Percentiles rank a stretch among this genome's conserved stretches.
phyloP scores from a whole-genome alignment of 2,329 filamentous ascomycete genomes.

The Aureobasidium vineae region DNA sequence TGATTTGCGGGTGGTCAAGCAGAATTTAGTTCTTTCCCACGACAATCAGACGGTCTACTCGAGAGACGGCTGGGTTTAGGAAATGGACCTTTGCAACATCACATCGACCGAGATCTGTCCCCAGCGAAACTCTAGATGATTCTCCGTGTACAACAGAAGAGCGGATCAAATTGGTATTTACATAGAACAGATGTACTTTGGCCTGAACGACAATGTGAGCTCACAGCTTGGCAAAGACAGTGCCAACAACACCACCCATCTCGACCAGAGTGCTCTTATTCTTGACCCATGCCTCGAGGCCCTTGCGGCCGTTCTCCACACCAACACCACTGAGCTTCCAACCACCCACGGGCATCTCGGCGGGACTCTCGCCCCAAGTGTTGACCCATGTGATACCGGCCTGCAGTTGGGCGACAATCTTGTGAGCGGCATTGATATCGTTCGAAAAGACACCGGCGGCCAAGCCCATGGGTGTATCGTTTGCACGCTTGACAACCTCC shows the following conservation, averaged over 20 bases:
- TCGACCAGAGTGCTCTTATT: constrained; percentile 89
- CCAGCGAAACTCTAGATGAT: neutral
- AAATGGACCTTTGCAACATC: no score
- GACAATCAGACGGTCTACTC: no score
- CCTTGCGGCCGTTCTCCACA: constrained; percentile 78
- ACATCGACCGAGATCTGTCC: no score
- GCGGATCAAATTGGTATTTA: neutral
- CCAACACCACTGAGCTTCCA: constrained; percentile 91
- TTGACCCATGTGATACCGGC: constrained; percentile 92
- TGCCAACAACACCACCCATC: constrained; percentile 68
- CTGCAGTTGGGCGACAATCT: constrained; percentile 67
- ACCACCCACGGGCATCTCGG: constrained; percentile 88
- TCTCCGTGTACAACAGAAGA: neutral
- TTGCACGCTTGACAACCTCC: constrained; percentile 69
- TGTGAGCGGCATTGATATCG: constrained; percentile 70
- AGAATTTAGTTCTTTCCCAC: no score
- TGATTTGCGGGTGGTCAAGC: no score
- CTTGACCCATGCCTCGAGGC: constrained; percentile 76
- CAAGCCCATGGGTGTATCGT: constrained; percentile 72
- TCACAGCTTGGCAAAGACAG: constrained; percentile 66
- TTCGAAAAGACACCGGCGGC: constrained; percentile 81
- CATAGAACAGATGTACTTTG: neutral
- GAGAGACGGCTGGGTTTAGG: no score
- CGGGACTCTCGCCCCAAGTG: constrained; percentile 87
- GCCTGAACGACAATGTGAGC: no score